Evolutionary conservation across 2,329 filamentous ascomycete species (phyloP).

Genomic region (Fusarium annulatum): DNA sequence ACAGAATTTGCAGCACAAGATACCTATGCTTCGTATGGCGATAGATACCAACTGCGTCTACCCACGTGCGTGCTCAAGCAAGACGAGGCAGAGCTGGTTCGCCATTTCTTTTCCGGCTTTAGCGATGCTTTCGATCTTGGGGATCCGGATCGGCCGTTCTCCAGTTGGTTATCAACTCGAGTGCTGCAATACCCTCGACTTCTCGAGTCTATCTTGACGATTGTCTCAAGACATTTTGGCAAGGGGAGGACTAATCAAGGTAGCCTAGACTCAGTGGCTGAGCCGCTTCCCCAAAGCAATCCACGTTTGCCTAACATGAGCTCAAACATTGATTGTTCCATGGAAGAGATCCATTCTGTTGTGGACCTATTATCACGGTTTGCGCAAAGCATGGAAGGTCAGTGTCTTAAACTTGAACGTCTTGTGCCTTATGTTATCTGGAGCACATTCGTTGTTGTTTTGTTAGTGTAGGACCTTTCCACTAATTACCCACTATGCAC

Average conservation of each 20-base stretch:
- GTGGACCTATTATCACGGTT: not conserved
- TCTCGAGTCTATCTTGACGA: not conserved
- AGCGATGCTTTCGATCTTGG: not conserved
- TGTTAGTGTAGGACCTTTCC: not conserved
- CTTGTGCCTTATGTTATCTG: not conserved
- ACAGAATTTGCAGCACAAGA: rapidly evolving
- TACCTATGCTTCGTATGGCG: not conserved
- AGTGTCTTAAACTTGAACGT: not conserved
- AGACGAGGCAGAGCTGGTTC: not conserved
- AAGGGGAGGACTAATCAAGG: rapidly evolving
- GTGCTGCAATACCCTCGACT: not conserved
- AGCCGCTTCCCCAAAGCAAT: not conserved
- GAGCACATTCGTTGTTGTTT: not conserved
- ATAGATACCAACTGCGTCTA: not conserved
- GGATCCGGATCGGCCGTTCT: not conserved
- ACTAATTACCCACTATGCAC: not conserved
- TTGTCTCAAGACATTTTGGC: not conserved
- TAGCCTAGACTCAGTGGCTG: too few relatives aligned
- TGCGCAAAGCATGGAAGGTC: not conserved
- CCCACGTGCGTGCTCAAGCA: not conserved
- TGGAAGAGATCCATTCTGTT: too few relatives aligned
- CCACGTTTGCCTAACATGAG: not conserved
- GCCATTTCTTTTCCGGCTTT: not conserved
- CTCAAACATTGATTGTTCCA: too few relatives aligned
- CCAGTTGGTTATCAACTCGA: not conserved